Conservation (phyloP, 2,329 filamentous ascomycete species). For the Karstenula rhodostoma region DNA sequence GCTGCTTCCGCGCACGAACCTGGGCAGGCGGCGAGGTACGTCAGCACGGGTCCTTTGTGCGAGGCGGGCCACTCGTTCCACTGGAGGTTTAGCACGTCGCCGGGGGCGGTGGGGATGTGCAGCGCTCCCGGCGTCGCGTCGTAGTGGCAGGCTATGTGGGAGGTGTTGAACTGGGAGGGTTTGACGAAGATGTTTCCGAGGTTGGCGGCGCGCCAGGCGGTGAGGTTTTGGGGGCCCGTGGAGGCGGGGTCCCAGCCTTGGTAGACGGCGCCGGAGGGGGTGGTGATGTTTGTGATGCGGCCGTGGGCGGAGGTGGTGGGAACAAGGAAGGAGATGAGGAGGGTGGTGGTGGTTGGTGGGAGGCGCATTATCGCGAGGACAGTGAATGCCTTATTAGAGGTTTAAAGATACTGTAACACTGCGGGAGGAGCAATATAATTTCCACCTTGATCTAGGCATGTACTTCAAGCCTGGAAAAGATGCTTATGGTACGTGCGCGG, state of each 20-base stretch:
- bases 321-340: conserved; percentile 2
- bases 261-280: conserved; percentile 28
- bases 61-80: conserved; percentile 58
- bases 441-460: background rate
- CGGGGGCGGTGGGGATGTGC: conserved; percentile 64
- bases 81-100: conserved; percentile 59
- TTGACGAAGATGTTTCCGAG: conserved; percentile 36
- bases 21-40: conserved; percentile 35
- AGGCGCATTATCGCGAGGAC: background rate
- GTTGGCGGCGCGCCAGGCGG: conserved; percentile 35
- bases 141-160: conserved; percentile 66
- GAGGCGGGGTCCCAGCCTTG: conserved; percentile 35
- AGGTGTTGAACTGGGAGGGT: conserved; percentile 32
- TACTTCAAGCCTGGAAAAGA: background rate
- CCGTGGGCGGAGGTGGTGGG: conserved; percentile 29
- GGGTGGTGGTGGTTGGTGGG: background rate
- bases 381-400: background rate
- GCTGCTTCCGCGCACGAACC: conserved; percentile 24
- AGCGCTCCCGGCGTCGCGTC: conserved; percentile 59
- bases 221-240: conserved; percentile 19
- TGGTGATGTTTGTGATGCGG: conserved; percentile 34
- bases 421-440: background rate
- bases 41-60: conserved; percentile 45
- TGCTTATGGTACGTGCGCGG: too few relatives aligned
- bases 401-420: background rate